Conservation (phyloP, 129 eudicot species). For the Centaurea solstitialis region DNA sequence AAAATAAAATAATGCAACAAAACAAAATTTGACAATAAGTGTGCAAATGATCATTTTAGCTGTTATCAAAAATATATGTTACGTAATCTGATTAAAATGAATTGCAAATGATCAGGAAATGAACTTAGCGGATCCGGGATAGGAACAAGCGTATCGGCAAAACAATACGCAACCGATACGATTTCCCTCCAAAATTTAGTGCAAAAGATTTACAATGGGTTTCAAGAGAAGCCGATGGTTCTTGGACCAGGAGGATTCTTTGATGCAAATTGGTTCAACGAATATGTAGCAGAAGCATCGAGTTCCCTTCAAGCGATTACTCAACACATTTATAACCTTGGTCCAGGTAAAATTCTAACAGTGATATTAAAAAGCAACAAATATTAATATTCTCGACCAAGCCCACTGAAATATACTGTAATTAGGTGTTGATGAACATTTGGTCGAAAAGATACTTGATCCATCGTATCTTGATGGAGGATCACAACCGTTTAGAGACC, state of each 20-base stretch:
- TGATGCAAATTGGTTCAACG: conserved; percentile 60
- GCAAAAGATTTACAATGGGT: conserved; percentile 31
- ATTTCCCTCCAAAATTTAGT: conserved; percentile 48
- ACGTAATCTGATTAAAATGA: not conserved
- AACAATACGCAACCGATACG: conserved; percentile 57
- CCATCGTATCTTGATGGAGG: conserved; percentile 52
- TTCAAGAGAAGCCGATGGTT: conserved; percentile 45
- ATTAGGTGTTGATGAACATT: conserved; percentile 48
- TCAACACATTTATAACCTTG: conserved; percentile 79
- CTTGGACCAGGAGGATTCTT: conserved; percentile 76
- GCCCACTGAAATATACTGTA: not conserved
- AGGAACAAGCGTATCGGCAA: conserved; percentile 48
- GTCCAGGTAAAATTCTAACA: conserved; percentile 54
- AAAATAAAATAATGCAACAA: no score
- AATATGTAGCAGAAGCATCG: conserved; percentile 16
- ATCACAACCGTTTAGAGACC: conserved; percentile 55
- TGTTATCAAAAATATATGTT: not conserved
- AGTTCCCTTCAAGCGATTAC: conserved; percentile 38
- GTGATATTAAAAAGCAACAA: not conserved
- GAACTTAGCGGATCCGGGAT: conserved; percentile 65
- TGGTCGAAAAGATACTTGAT: conserved; percentile 57
- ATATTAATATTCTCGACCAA: not conserved
- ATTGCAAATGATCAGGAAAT: conserved; percentile 43
- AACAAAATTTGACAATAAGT: no score
- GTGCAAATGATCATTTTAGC: no score